Conservation (phyloP, 345 rosid genomes). For the Citrus medica region DNA sequence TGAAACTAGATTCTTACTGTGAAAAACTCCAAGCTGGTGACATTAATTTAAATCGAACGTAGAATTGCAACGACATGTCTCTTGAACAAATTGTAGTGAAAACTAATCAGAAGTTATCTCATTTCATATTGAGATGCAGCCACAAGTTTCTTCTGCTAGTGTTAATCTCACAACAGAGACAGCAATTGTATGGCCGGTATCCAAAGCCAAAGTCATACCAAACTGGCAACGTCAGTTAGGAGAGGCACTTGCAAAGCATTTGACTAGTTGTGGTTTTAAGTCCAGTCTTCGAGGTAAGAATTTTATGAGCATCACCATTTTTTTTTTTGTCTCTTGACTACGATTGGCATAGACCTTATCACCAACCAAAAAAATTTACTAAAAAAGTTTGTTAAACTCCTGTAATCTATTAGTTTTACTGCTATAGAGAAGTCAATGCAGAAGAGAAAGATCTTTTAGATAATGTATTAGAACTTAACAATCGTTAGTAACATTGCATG, state of each 20-base stretch:
- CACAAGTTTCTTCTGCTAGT: conserved; percentile 84
- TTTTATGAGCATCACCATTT: background rate
- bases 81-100: background rate
- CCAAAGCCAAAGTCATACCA: conserved; percentile 67
- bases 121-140: conserved; percentile 41
- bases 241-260: conserved; percentile 83
- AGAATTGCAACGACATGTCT: background rate
- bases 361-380: background rate
- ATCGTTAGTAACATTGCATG: background rate
- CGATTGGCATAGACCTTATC: conserved; percentile 1
- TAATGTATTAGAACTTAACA: background rate
- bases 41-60: background rate
- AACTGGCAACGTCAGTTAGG: conserved; percentile 84
- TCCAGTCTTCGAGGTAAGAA: conserved; percentile 79
- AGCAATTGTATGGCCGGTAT: conserved; percentile 85
- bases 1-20: background rate
- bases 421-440: background rate
- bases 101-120: background rate
- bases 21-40: background rate
- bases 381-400: background rate
- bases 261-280: conserved; percentile 78
- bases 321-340: background rate
- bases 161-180: conserved; percentile 94
- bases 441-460: background rate
- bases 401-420: too few species aligned